These are phyloP conservation scores for Rhodosporidiobolus sp. DNA, from an alignment of 768 basidiomycete species.

Conservation along the genomic window DNA sequence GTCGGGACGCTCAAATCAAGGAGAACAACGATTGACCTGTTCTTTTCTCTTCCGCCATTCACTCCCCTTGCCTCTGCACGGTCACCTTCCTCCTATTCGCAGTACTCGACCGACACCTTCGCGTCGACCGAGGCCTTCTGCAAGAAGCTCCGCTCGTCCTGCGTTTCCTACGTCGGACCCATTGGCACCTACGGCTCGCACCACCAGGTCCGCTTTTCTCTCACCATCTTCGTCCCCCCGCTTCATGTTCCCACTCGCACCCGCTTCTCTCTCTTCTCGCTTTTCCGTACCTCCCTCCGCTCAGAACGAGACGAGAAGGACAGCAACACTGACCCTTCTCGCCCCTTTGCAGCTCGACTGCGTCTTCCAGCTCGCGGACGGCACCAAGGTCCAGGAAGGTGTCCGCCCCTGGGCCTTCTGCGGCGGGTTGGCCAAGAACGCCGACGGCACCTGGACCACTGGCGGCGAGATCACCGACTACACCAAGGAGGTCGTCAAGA, in stretches of 20 bases:
- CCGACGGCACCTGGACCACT: conserved; percentile 24
- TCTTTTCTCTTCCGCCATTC: too few relatives aligned
- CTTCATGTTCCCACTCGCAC: too few relatives aligned
- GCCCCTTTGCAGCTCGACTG: neutral
- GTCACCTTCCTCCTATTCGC: neutral
- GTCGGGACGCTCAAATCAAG: too few relatives aligned
- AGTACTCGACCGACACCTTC: conserved; percentile 8
- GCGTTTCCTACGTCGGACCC: conserved; percentile 22
- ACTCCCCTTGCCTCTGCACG: too few relatives aligned
- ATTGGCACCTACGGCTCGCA: neutral
- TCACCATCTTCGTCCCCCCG: too few relatives aligned
- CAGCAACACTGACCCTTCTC: neutral
- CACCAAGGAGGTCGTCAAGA: neutral
- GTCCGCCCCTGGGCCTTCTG: conserved; percentile 26
- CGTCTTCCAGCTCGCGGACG: conserved; percentile 7
- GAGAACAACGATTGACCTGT: too few relatives aligned
- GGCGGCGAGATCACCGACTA: conserved; percentile 12
- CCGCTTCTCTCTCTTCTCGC: too few relatives aligned
- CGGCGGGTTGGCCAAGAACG: conserved; percentile 24
- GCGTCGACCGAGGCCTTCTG: conserved; percentile 21
- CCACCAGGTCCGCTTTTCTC: too few relatives aligned
- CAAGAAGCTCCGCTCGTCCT: conserved; percentile 7
- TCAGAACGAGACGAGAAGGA: too few relatives aligned
- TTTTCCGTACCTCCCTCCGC: accelerated
- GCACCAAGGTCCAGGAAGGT: conserved; percentile 7